Evolutionary conservation across 2,329 filamentous ascomycete genomes (phyloP), one percentile per base, ranked within the genome.

Genomic region (Bretziella fagacearum): DNA sequence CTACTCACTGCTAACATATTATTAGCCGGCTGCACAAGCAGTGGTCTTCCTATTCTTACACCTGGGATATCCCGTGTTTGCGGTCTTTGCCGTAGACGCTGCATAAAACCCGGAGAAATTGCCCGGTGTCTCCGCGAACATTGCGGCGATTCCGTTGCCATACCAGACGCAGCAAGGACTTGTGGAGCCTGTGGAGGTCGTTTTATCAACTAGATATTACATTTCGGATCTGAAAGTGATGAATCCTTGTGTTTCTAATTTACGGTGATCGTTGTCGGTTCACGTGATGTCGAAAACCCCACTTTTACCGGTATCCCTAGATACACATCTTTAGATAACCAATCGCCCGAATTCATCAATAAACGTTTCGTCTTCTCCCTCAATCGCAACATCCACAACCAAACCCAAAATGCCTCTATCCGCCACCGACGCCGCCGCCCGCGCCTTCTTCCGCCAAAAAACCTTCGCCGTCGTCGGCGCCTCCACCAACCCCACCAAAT

Each of bases 381-480:
- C n/a, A n/a, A n/a, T n/a, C n/a, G n/a, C 35, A 39, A 10, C 17
- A 20, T 25, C 18, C 15, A 39, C 3, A 22, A 25, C 36, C 20
- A 20, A 2, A 15, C 36, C 37, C 22, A 48, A 44, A 15, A 37
- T 32, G 11, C 25, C 44, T 6, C 33, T 49, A 6, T 49, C 47
- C 13, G 43, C 48, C n/a, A 48, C 71, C 18, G 83, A 82, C 66
- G 79, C 86, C 59, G 69, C 76, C 40, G 78, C 85, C 39, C 77
- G 76, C 53, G 70, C 71, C 10, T 95, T 95, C 70, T 93, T 95
- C 66, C 70, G 75, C 3, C 81, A 80, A 6, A 74, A 80, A 22
- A 69, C 73, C 54, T 94, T 89, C 61, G 87, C 89, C 50, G 89
- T 95, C 23, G 85, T 87, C 17, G 89, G 89, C 56, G 89, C 89